Conservation (phyloP, 2,329 filamentous ascomycete genomes). For the Peltaster fructicola region DNA sequence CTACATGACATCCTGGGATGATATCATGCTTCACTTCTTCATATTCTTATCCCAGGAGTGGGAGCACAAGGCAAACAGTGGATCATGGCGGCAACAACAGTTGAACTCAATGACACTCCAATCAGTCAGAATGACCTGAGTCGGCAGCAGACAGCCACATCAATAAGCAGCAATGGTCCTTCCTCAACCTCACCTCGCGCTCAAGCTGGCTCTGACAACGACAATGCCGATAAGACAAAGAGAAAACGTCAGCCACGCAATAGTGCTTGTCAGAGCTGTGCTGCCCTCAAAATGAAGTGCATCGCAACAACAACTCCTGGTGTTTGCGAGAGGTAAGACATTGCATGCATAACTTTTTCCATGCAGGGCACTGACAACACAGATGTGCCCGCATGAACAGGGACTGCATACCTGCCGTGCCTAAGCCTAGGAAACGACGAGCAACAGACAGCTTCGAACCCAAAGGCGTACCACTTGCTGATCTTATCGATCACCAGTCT, state of each 20-base stretch:
- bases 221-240: slow-evolving; percentile 6
- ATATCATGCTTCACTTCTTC: no score
- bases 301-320: slow-evolving; percentile 3
- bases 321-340: slow-evolving; percentile 6
- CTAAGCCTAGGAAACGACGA: slow-evolving; percentile 12
- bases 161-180: no score
- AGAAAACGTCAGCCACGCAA: slow-evolving; percentile 14
- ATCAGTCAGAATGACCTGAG: no score
- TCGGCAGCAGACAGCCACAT: no score
- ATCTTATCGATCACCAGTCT: slow-evolving; percentile 5
- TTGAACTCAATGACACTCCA: no score
- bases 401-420: slow-evolving; percentile 12
- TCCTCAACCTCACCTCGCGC: no score
- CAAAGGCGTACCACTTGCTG: slow-evolving; percentile 7
- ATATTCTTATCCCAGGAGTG: no score
- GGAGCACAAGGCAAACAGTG: no score
- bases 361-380: slow-evolving; percentile 5
- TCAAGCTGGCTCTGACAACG: no score
- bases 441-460: slow-evolving; percentile 7
- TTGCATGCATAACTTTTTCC: not conserved
- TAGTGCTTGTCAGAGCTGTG: slow-evolving; percentile 12
- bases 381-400: slow-evolving; percentile 14
- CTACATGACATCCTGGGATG: no score
- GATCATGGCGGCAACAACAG: no score
- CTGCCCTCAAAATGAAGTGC: slow-evolving; percentile 15